Percentiles rank a stretch among this genome's conserved stretches.
These are phyloP conservation scores for Pythium oligandrum DNA, from an alignment of 352 stramenopile genomes.

Conservation along the genomic window DNA sequence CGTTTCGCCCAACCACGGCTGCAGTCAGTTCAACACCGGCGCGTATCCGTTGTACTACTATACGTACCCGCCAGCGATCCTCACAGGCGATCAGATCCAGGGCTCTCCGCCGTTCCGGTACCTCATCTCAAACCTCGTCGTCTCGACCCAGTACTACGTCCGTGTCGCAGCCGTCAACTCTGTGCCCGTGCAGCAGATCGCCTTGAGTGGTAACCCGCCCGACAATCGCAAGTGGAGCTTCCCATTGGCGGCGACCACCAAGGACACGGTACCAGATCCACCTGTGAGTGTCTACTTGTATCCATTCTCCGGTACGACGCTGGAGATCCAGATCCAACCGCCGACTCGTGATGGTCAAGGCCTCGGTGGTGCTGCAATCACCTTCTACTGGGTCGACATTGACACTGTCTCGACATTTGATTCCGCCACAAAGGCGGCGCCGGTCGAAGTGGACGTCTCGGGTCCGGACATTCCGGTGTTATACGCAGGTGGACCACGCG, in stretches of 20 bases:
- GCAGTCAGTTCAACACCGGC: constrained; percentile 39
- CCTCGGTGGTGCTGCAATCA: constrained; percentile 33
- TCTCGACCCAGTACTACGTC: constrained; percentile 85
- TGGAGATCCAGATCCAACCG: constrained; percentile 78
- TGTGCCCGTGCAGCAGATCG: constrained; percentile 82
- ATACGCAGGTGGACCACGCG: constrained; percentile 48
- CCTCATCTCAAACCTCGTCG: constrained; percentile 63
- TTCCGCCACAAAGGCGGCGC: constrained; percentile 39
- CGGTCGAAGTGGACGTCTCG: constrained; percentile 27
- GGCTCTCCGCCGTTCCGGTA: constrained; percentile 81
- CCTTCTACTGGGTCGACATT: constrained; percentile 58
- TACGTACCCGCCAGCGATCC: constrained; percentile 35
- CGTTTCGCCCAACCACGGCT: constrained; percentile 21
- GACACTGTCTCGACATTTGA: constrained; percentile 75
- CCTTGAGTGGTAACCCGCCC: constrained; percentile 63
- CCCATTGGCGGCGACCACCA: constrained; percentile 57
- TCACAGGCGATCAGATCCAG: constrained; percentile 54
- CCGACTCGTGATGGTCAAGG: constrained; percentile 62
- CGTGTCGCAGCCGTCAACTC: constrained; percentile 89
- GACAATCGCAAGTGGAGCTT: constrained; percentile 93
- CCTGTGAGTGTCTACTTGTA: constrained; percentile 53
- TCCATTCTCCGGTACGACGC: constrained; percentile 45
- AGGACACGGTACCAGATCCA: constrained; percentile 79
- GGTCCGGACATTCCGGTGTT: constrained; percentile 36
- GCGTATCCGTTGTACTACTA: constrained; percentile 61